Conservation (phyloP, 169 alveolate genomes). For the Ichthyophthirius multifiliis region DNA sequence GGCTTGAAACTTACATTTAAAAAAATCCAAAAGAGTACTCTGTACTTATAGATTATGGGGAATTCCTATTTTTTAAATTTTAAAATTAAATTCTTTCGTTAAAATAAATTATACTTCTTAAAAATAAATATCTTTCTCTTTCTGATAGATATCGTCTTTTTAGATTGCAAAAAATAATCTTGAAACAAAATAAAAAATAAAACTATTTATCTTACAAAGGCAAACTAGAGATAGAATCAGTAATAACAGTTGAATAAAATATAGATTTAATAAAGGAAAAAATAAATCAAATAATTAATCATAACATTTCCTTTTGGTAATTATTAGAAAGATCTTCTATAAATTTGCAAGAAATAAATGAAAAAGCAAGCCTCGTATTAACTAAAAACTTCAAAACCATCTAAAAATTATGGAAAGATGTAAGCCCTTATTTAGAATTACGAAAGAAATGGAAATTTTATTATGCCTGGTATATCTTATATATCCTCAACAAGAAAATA, state of each 20-base stretch:
- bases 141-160: slow-evolving; percentile 9
- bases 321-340: neutral
- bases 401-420: slow-evolving; percentile 9
- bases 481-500: slow-evolving; percentile 32
- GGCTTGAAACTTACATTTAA: slow-evolving; percentile 25
- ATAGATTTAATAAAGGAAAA: slow-evolving; percentile 29
- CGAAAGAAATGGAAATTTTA: slow-evolving; percentile 46
- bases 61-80: slow-evolving; percentile 22
- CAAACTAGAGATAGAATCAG: slow-evolving; percentile 29
- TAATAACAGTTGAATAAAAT: slow-evolving; percentile 23
- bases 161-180: slow-evolving; percentile 1
- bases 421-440: slow-evolving; percentile 16
- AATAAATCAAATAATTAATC: neutral
- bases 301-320: slow-evolving; percentile 26
- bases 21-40: neutral
- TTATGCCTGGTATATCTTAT: slow-evolving; percentile 40
- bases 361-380: neutral
- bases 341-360: slow-evolving; percentile 17
- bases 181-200: neutral
- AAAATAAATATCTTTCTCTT: slow-evolving; percentile 14
- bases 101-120: neutral
- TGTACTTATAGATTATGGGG: slow-evolving; percentile 18
- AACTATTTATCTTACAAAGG: slow-evolving; percentile 29
- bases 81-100: slow-evolving; percentile 16
- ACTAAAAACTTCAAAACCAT: neutral